These are phyloP conservation scores for Kwoniella dejecticola DNA, from an alignment of 768 basidiomycete genomes.

Conservation along the genomic window DNA sequence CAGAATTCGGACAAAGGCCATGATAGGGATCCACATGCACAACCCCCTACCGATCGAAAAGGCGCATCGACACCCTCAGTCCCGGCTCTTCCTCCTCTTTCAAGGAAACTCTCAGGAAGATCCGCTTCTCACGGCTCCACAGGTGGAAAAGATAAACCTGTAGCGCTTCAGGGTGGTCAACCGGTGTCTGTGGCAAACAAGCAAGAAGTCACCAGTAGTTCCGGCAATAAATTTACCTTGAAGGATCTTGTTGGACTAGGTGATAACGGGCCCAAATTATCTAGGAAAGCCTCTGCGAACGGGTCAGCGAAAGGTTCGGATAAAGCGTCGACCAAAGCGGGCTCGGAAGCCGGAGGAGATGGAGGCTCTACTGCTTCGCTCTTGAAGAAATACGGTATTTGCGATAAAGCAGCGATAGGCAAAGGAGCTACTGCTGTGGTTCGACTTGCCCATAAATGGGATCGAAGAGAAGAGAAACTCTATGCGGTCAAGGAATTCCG, in stretches of 20 bases:
- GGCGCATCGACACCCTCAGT: conserved; percentile 19
- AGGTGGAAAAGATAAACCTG: conserved; percentile 17
- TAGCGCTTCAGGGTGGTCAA: conserved; percentile 32
- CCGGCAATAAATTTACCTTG: conserved; percentile 71
- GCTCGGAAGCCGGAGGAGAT: conserved; percentile 60
- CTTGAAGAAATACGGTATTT: conserved; percentile 92
- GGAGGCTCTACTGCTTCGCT: conserved; percentile 61
- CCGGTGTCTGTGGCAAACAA: conserved; percentile 37
- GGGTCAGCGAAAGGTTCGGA: conserved; percentile 53
- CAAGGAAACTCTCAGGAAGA: conserved; percentile 30
- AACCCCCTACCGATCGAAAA: conserved; percentile 36
- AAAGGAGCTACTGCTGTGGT: conserved; percentile 99
- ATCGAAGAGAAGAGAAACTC: conserved; percentile 89
- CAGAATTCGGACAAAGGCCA: too few relatives aligned
- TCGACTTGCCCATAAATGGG: conserved; percentile 97
- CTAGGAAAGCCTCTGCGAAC: conserved; percentile 67
- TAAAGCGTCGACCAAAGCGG: conserved; percentile 60
- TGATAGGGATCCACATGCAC: conserved; percentile 42
- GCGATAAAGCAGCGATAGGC: conserved; percentile 94
- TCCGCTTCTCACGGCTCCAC: conserved; percentile 30
- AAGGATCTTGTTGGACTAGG: conserved; percentile 70
- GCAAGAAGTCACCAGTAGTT: conserved; percentile 56
- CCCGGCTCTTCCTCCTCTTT: conserved; percentile 12
- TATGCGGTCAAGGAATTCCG: conserved; percentile 99
- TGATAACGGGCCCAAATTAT: conserved; percentile 68